These are phyloP conservation scores for Candida pini DNA, from an alignment of 805 yeast species.

Conservation along the genomic window DNA sequence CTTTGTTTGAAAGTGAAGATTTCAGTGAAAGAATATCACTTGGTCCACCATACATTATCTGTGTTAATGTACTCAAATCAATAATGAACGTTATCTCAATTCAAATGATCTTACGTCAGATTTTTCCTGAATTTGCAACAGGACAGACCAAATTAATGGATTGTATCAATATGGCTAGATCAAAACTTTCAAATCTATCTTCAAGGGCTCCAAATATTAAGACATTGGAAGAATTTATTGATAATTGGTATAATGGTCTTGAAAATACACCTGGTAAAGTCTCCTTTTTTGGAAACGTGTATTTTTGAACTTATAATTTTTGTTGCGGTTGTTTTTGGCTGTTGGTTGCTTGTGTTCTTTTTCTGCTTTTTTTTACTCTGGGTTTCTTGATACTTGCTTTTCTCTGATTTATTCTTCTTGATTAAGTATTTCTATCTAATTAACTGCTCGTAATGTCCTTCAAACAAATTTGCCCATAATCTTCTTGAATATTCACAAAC, in stretches of 20 bases:
- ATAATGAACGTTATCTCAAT: constrained; percentile 23
- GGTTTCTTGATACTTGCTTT: too few relatives aligned
- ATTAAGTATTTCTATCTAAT: too few relatives aligned
- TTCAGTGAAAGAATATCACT: constrained; percentile 11
- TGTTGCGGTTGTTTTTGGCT: too few relatives aligned
- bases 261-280: constrained; percentile 15
- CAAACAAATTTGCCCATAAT: too few relatives aligned
- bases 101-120: constrained; percentile 11
- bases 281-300: constrained; percentile 19
- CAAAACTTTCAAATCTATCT: constrained; percentile 3
- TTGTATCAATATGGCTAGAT: constrained; percentile 2
- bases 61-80: constrained; percentile 24
- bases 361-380: too few relatives aligned
- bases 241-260: constrained; percentile 16
- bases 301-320: constrained; percentile 3
- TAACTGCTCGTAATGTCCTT: too few relatives aligned
- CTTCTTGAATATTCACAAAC: too few relatives aligned
- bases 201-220: constrained; percentile 9
- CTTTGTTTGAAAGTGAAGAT: constrained; percentile 14
- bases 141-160: constrained; percentile 1
- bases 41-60: constrained; percentile 20
- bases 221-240: constrained; percentile 10
- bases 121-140: constrained; percentile 10
- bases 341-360: too few relatives aligned
- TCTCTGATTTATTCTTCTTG: too few relatives aligned